Base-by-base conservation (phyloP, 257 asterid genomes). In the Nicotiana sylvestris region DNA sequence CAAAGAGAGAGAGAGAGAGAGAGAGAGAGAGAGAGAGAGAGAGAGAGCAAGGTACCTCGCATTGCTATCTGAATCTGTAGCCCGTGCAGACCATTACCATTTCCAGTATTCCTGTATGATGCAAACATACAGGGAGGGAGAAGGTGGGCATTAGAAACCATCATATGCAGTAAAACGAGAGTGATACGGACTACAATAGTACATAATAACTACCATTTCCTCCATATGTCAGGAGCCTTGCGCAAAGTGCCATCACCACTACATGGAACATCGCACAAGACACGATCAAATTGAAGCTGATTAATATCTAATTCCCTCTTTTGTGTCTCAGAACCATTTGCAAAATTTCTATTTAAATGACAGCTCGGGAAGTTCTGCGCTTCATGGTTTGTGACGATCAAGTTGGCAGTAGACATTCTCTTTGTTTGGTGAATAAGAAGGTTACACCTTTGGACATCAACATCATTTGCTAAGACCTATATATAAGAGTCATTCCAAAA, bases 41-140 rank as follows among this genome's bases (percentile, higher is more conserved):
- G 57, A 33, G 58, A 37, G 58, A n/a, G 77, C 30, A 16, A 35
- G 67, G 86, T 86, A 96, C 99, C 99, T 89, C 97, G 90, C 97
- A 94, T 93, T 77, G 98, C 98, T 86, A 96, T 96, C 89, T 89
- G 99, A 85, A 96, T 89, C 90, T 96, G 99, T 76, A 96, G 91
- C 82, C 97, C 97, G 85, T 94, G 95, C 85, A 96, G 97, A 83
- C 98, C 98, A 81, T 91, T 92, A 39, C 97, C 99, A 84, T 77
- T 93, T 81, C 98, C 99, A 30, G 89, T 74, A 90, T 91, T 94
- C 99, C 98, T 96, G 76, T 58, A 66, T 74, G 64, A 74, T 74
- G 64, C 80, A 74, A 51, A 7, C 6, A 74, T 18, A 25, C 88
- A 27, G 76, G 37, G 65, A 85, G 67, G 60, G 33, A 60, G 67